phyloP scores from a whole-genome alignment of 805 yeast genomes.

The Saccharomycopsis guyanensis region DNA sequence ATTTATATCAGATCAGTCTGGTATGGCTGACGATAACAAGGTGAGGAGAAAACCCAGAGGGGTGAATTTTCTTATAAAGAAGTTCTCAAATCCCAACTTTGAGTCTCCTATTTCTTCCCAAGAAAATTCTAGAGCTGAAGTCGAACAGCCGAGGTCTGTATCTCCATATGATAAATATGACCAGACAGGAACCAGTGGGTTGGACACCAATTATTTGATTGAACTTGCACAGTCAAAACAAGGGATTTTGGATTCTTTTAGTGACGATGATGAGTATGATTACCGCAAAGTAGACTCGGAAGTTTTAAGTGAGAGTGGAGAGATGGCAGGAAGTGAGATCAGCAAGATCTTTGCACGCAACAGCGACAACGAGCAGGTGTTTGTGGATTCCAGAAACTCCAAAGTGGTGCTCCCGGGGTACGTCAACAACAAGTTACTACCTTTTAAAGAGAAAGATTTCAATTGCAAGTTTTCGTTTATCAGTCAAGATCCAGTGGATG shows the following conservation, averaged over 20 bases:
- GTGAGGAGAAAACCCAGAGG: slow-evolving; percentile 1
- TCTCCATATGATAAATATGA: no score
- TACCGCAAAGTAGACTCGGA: no score
- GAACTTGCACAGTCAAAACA: no score
- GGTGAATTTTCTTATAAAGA: slow-evolving; percentile 1
- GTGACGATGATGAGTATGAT: no score
- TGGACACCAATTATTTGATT: background rate
- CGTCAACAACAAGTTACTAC: slow-evolving; percentile 6
- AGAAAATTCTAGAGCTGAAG: no score
- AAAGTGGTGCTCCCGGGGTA: background rate
- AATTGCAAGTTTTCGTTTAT: slow-evolving; percentile 17
- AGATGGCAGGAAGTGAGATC: no score
- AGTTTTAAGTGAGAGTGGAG: no score
- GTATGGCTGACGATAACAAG: no score
- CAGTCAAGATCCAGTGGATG: background rate
- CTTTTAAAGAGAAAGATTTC: slow-evolving; percentile 18
- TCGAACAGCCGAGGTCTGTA: no score
- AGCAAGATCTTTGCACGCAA: background rate
- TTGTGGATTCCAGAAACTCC: background rate
- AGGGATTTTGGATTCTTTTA: no score
- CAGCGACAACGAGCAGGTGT: background rate
- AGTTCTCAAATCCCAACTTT: slow-evolving; percentile 3
- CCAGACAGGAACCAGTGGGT: no score
- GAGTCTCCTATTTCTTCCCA: background rate
- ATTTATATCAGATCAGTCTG: no score